Evolutionary conservation across 371 early-diverging fungal species (phyloP), one percentile per base, ranked within the genome.

Genomic region (Nematocida sp.): DNA sequence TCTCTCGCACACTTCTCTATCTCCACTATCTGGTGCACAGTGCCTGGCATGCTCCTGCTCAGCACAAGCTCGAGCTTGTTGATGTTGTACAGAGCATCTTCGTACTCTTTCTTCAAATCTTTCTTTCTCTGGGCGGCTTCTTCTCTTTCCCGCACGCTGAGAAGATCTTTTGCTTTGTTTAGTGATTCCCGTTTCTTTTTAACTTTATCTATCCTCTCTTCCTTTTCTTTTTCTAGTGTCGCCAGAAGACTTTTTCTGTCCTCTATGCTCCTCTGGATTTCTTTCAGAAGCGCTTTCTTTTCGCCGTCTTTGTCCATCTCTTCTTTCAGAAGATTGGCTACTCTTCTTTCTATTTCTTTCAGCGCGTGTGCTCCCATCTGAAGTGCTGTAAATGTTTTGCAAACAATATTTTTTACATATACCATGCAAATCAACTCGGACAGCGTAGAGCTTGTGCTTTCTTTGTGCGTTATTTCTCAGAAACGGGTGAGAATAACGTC

Each of bases 351-450:
- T 43, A 70, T 57, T 57, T 70, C 74, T 17, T 50, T 31, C 43
- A 70, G 46, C 34, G 56, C 62, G 48, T 48, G 56, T 40, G 37
- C 52, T 60, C 48, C 60, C 74, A 70, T 70, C n/a, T n/a, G n/a
- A n/a, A n/a, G n/a, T n/a, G n/a, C n/a, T n/a, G n/a, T 19, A 67
- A 67, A 56, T 56, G 40, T 56, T 70, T 58, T 57, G 46, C 58
- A 60, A 70, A 60, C 74, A 57, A 58, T 62, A 36, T 60, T 70
- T 70, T 60, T 58, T 56, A 23, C n/a, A n/a, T n/a, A n/a, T n/a
- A n/a, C 32, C 29, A 58, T 70, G 74, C 31, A 60, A 62, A 60
- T 57, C 37, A 62, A 13, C 36, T 32, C 67, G n/a, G n/a, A n/a
- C n/a, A n/a, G 40, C 21, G 32, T 45, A 63, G 31, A 11, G 5